Evolutionary conservation across 768 basidiomycete species (phyloP).

Genomic region (Mycena crocata): DNA sequence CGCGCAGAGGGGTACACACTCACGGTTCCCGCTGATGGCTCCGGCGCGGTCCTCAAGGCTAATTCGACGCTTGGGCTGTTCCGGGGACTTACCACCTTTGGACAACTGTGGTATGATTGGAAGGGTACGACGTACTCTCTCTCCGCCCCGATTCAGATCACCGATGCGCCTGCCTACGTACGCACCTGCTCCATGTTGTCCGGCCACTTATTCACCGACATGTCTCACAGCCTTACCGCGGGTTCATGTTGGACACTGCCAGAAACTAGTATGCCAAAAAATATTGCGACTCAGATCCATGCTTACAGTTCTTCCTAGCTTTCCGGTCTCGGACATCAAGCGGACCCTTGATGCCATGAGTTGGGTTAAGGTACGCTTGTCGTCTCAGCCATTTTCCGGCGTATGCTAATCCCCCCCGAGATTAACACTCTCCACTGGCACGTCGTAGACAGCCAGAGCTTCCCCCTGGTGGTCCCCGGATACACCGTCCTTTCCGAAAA

Average conservation of each 20-base stretch:
- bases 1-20: slow-evolving; percentile 60
- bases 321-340: slow-evolving; percentile 55
- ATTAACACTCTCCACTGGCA: slow-evolving; percentile 90
- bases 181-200: not conserved
- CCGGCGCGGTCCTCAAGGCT: slow-evolving; percentile 1
- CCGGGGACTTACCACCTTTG: not conserved
- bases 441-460: slow-evolving; percentile 83
- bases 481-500: no score
- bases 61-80: slow-evolving; percentile 1
- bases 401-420: slow-evolving; percentile 41
- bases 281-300: not conserved
- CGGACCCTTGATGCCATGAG: slow-evolving; percentile 65
- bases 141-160: not conserved
- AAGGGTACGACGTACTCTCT: not conserved
- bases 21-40: slow-evolving; percentile 42
- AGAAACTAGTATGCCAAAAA: slow-evolving; percentile 43
- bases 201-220: no score
- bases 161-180: not conserved
- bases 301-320: slow-evolving; percentile 32
- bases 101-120: not conserved
- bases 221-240: slow-evolving; percentile 54
- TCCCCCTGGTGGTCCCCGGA: slow-evolving; percentile 74
- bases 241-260: no score
- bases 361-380: slow-evolving; percentile 53
- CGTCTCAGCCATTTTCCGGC: not conserved